These are phyloP conservation scores for Sporothrix pallida DNA, from an alignment of 2,329 filamentous ascomycete species.

Conservation along the genomic window DNA sequence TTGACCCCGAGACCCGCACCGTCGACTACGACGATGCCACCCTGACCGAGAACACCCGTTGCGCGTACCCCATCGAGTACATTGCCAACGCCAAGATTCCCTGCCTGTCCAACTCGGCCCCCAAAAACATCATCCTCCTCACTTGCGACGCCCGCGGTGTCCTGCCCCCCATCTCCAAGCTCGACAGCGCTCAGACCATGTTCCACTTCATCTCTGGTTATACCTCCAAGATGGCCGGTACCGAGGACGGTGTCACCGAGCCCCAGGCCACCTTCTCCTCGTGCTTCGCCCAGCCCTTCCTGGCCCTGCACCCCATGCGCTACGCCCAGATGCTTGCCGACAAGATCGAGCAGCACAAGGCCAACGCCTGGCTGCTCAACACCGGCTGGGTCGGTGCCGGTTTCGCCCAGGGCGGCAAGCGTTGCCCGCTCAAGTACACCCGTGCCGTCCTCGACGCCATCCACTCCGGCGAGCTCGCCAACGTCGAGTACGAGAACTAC, in stretches of 20 bases:
- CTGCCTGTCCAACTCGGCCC: slow-evolving; percentile 84
- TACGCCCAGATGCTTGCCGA: slow-evolving; percentile 98
- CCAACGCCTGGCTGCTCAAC: slow-evolving; percentile 98
- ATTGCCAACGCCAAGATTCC: slow-evolving; percentile 99
- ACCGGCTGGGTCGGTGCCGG: slow-evolving; percentile 96
- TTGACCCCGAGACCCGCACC: slow-evolving; percentile 84
- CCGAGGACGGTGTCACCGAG: slow-evolving; percentile 94
- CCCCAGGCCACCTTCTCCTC: slow-evolving; percentile 98
- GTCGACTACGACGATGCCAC: slow-evolving; percentile 97
- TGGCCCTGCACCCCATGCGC: slow-evolving; percentile 98
- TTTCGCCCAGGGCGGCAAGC: slow-evolving; percentile 88
- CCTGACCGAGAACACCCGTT: slow-evolving; percentile 94
- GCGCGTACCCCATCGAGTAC: slow-evolving; percentile 97
- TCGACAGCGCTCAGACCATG: slow-evolving; percentile 94
- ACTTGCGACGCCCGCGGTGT: slow-evolving; percentile 98
- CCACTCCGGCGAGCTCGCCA: slow-evolving; percentile 93
- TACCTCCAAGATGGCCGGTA: slow-evolving; percentile 99
- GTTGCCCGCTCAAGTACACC: slow-evolving; percentile 98
- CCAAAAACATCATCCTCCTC: slow-evolving; percentile 95
- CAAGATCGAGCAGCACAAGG: slow-evolving; percentile 94
- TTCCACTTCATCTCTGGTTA: slow-evolving; percentile 99
- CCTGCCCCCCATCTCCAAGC: slow-evolving; percentile 95
- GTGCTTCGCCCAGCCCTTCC: slow-evolving; percentile 98
- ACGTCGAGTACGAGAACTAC: slow-evolving; percentile 92
- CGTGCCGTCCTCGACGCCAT: slow-evolving; percentile 98